phyloP scores from a whole-genome alignment of 768 basidiomycete genomes.

The Tricholoma sp. region DNA sequence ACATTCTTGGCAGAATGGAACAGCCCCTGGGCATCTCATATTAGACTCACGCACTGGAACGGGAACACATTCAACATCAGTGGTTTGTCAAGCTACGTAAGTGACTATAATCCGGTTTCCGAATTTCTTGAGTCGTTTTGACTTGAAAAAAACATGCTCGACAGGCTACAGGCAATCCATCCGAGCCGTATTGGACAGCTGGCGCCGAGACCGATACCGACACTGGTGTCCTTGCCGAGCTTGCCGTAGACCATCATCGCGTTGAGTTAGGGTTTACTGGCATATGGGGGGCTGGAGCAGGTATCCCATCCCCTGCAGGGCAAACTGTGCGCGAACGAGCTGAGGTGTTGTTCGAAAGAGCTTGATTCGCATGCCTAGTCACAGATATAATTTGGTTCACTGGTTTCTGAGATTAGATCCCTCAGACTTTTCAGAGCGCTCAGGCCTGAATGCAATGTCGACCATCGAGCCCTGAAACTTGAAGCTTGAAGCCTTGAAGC shows the following conservation, averaged over 20 bases:
- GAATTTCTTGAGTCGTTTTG: not conserved
- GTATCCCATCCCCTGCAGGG: constrained; percentile 4
- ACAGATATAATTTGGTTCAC: too few relatives aligned
- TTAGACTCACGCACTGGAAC: constrained; percentile 16
- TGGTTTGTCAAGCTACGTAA: constrained; percentile 12
- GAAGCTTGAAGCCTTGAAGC: too few relatives aligned
- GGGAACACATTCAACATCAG: constrained; percentile 17
- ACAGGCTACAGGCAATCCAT: constrained; percentile 12
- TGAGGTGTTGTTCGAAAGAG: constrained; percentile 11
- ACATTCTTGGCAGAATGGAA: constrained; percentile 10
- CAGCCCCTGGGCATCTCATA: constrained; percentile 11
- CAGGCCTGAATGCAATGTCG: too few relatives aligned
- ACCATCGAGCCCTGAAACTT: too few relatives aligned
- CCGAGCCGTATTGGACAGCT: constrained; percentile 13
- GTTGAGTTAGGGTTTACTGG: constrained; percentile 7
- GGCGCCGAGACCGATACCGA: not conserved
- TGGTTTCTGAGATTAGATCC: too few relatives aligned
- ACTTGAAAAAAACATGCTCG: not conserved
- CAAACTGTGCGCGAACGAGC: constrained; percentile 10
- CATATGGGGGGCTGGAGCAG: constrained; percentile 15
- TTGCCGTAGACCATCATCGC: not conserved
- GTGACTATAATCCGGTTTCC: not conserved
- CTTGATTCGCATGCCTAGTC: not conserved
- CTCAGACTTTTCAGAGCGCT: too few relatives aligned
- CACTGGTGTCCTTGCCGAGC: not conserved